These are phyloP conservation scores for Rubia yunnanensis DNA, from an alignment of 257 asterid species.

Conservation along the genomic window DNA sequence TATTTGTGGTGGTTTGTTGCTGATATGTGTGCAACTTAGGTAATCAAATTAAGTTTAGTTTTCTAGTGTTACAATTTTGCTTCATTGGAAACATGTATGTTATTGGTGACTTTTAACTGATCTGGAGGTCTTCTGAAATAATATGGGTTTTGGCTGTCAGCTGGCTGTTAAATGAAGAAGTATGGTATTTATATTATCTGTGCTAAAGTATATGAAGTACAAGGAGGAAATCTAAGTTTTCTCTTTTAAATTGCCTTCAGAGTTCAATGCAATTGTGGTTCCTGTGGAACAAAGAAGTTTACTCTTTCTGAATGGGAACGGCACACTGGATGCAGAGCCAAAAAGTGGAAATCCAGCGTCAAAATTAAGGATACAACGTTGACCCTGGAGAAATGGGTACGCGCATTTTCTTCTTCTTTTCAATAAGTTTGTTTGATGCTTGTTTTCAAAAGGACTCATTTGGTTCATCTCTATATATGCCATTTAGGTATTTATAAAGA, in stretches of 20 bases:
- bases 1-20: not conserved
- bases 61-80: not conserved
- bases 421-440: slow-evolving; percentile 5
- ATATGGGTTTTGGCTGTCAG: not conserved
- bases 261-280: slow-evolving; percentile 84
- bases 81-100: not conserved
- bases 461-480: not conserved
- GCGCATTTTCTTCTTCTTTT: slow-evolving; percentile 20
- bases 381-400: slow-evolving; percentile 85
- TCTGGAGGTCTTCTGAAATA: not conserved
- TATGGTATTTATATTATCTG: not conserved
- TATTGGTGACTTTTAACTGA: not conserved
- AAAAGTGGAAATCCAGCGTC: slow-evolving; percentile 95
- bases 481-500: not conserved
- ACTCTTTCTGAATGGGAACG: slow-evolving; percentile 88
- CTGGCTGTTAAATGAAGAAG: not conserved
- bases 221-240: not conserved
- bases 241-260: slow-evolving; percentile 30
- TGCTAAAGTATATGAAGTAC: not conserved
- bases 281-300: slow-evolving; percentile 65
- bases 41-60: not conserved
- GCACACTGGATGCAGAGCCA: slow-evolving; percentile 95
- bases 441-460: not conserved
- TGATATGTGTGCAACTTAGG: too few species aligned
- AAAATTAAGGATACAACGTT: slow-evolving; percentile 59